phyloP scores from a whole-genome alignment of 2,329 filamentous ascomycete species.

The Coniella lustricola region DNA sequence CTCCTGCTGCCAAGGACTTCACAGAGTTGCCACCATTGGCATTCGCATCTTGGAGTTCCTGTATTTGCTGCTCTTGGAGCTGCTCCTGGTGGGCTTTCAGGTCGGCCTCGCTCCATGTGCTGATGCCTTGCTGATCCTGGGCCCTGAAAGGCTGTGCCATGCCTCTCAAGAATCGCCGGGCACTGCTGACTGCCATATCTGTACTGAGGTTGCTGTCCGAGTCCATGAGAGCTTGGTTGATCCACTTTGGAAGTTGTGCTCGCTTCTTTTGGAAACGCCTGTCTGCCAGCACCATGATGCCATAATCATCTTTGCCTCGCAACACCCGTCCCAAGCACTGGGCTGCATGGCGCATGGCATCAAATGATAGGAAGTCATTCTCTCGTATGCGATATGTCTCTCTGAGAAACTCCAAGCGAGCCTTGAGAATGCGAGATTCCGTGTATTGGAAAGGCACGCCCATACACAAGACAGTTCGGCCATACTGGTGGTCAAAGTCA shows the following conservation, averaged over 20 bases:
- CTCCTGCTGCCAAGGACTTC: conserved; percentile 12
- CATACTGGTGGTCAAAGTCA: conserved; percentile 98
- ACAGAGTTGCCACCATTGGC: conserved; percentile 11
- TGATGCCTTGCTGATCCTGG: conserved; percentile 83
- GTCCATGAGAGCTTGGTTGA: conserved; percentile 78
- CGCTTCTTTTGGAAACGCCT: conserved; percentile 89
- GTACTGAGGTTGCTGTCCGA: conserved; percentile 86
- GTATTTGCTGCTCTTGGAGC: conserved; percentile 60
- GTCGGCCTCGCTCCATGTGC: conserved; percentile 81
- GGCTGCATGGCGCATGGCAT: conserved; percentile 97
- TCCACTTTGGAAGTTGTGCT: conserved; percentile 90
- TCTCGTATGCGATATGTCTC: conserved; percentile 96
- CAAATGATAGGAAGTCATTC: conserved; percentile 96
- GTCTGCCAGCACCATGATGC: conserved; percentile 98
- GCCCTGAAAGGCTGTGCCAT: conserved; percentile 88
- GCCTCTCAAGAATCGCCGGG: conserved; percentile 79
- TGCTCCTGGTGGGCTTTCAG: conserved; percentile 72
- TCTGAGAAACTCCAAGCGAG: conserved; percentile 87
- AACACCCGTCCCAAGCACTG: conserved; percentile 93
- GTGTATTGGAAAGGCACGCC: conserved; percentile 99
- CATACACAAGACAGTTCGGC: conserved; percentile 89
- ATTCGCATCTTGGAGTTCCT: conserved; percentile 45
- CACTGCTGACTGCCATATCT: conserved; percentile 86
- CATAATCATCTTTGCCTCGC: conserved; percentile 95
- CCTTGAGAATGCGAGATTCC: conserved; percentile 93